Evolutionary conservation across 2,329 filamentous ascomycete genomes (phyloP).

Genomic region (Calonectria honghensis): DNA sequence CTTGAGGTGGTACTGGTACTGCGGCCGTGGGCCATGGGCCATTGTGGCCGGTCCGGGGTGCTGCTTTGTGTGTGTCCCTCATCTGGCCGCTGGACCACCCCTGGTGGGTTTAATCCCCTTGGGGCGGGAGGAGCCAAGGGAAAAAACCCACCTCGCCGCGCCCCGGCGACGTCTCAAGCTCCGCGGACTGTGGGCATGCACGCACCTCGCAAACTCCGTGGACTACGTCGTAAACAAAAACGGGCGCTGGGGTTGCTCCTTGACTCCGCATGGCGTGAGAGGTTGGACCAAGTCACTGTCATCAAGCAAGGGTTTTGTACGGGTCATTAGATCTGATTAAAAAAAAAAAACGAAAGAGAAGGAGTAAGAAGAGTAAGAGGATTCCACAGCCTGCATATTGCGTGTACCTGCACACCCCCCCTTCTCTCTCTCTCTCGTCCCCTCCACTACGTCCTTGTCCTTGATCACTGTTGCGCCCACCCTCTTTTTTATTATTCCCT

Average conservation of each 20-base stretch:
- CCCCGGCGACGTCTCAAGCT: slow-evolving; percentile 18
- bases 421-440: not conserved
- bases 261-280: slow-evolving; percentile 33
- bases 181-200: slow-evolving; percentile 34
- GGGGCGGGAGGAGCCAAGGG: not conserved
- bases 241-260: slow-evolving; percentile 15
- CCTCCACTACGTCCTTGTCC: not conserved
- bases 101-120: not conserved
- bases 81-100: not conserved
- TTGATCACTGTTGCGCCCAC: not conserved
- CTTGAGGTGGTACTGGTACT: not conserved
- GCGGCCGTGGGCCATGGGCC: not conserved
- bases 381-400: not conserved
- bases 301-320: not conserved
- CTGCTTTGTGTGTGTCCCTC: not conserved
- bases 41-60: slow-evolving; percentile 17
- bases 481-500: not conserved
- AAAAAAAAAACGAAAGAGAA: not conserved
- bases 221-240: not conserved
- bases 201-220: slow-evolving; percentile 23
- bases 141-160: slow-evolving; percentile 19
- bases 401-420: slow-evolving; percentile 9
- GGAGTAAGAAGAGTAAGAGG: not conserved
- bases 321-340: slow-evolving; percentile 8
- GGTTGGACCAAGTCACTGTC: slow-evolving; percentile 24